Evolutionary conservation across 306 rosid genomes (phyloP).

Genomic region (Lablab purpureus): DNA sequence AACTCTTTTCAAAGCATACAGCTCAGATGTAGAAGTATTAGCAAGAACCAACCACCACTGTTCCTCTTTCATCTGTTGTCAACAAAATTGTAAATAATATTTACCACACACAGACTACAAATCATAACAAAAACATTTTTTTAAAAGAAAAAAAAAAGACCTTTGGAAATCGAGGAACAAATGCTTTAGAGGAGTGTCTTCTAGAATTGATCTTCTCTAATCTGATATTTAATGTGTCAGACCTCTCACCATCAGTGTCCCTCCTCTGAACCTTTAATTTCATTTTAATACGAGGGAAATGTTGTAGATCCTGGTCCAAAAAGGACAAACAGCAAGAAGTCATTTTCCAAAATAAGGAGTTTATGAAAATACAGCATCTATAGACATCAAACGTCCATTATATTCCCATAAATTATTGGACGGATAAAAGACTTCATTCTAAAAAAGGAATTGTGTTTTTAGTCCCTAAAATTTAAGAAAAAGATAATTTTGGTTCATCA

Average conservation of each 20-base stretch:
- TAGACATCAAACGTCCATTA: neutral
- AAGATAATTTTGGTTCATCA: too few species aligned
- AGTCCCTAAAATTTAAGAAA: too few species aligned
- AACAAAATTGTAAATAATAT: conserved; percentile 26
- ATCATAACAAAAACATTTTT: conserved; percentile 14
- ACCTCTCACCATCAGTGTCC: conserved; percentile 53
- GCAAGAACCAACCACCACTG: conserved; percentile 99
- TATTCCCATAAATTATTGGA: neutral
- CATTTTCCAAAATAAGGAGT: conserved; percentile 24
- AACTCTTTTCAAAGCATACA: conserved; percentile 82
- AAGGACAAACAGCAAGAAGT: conserved; percentile 36
- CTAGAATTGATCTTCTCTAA: conserved; percentile 78
- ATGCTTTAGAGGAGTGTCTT: conserved; percentile 72
- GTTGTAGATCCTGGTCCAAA: conserved; percentile 75
- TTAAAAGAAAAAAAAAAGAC: conserved; percentile 41
- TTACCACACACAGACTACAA: conserved; percentile 14
- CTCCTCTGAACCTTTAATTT: conserved; percentile 66
- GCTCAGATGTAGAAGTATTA: conserved; percentile 72
- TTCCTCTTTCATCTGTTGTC: conserved; percentile 82
- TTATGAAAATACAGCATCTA: neutral
- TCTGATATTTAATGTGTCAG: conserved; percentile 64
- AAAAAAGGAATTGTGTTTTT: too few species aligned
- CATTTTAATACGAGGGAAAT: conserved; percentile 73
- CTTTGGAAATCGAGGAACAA: conserved; percentile 91
- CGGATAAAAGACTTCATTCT: neutral